Evolutionary conservation across 768 basidiomycete species (phyloP).

Genomic region (Boletus tylopilopsis): DNA sequence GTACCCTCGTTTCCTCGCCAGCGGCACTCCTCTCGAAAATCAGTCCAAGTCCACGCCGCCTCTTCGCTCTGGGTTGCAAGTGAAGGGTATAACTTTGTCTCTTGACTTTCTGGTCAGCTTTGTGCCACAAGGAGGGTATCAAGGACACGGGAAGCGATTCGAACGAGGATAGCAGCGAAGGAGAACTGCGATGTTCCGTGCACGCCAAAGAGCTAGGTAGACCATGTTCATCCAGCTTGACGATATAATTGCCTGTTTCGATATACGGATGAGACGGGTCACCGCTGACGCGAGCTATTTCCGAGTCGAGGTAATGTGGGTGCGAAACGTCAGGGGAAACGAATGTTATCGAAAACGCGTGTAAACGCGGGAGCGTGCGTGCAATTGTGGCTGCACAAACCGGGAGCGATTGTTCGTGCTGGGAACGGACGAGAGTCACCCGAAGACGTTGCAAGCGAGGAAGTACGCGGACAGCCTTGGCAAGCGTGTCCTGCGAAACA

Average conservation of each 20-base stretch:
- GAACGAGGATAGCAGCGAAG: slow-evolving; percentile 28
- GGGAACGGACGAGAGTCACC: slow-evolving; percentile 63
- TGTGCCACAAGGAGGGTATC: slow-evolving; percentile 20
- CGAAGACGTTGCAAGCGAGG: slow-evolving; percentile 59
- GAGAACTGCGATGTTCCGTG: slow-evolving; percentile 41
- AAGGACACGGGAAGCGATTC: slow-evolving; percentile 21
- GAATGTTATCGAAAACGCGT: slow-evolving; percentile 60
- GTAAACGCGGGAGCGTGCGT: slow-evolving; percentile 61
- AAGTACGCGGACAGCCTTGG: slow-evolving; percentile 59
- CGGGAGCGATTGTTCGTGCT: slow-evolving; percentile 58
- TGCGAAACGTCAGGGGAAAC: slow-evolving; percentile 55
- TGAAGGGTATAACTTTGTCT: slow-evolving; percentile 25
- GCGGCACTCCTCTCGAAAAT: slow-evolving; percentile 57
- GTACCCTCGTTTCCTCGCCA: slow-evolving; percentile 56
- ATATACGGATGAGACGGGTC: slow-evolving; percentile 24
- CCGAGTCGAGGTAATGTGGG: slow-evolving; percentile 43
- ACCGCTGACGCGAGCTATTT: slow-evolving; percentile 34
- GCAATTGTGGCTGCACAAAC: slow-evolving; percentile 61
- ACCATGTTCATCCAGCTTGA: slow-evolving; percentile 60
- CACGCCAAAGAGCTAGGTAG: slow-evolving; percentile 53
- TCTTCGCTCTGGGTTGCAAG: slow-evolving; percentile 34
- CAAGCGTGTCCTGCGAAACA: slow-evolving; percentile 38
- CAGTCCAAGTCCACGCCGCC: slow-evolving; percentile 40
- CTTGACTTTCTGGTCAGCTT: slow-evolving; percentile 30
- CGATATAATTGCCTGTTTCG: slow-evolving; percentile 52